Conservation (phyloP, 768 basidiomycete genomes). For the Rubroboletus pulcherrimus region DNA sequence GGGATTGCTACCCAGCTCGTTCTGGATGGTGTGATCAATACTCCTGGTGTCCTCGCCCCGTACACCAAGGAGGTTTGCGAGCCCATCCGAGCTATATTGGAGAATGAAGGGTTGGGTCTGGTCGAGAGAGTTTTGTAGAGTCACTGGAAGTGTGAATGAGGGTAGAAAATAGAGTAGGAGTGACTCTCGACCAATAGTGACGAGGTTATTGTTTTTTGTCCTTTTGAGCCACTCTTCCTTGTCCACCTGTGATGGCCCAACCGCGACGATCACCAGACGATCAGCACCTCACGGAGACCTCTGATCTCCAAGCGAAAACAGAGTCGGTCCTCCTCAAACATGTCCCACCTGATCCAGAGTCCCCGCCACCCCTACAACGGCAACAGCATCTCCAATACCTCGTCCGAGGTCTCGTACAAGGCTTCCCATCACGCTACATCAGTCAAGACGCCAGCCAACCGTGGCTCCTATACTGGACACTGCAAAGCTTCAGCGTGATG, state of each 20-base stretch:
- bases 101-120: slow-evolving; percentile 72
- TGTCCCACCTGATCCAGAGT: slow-evolving; percentile 34
- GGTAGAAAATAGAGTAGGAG: not conserved
- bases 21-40: slow-evolving; percentile 77
- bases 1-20: slow-evolving; percentile 92
- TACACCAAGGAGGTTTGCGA: slow-evolving; percentile 85
- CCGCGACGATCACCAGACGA: slow-evolving; percentile 47
- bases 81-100: slow-evolving; percentile 60
- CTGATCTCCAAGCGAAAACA: slow-evolving; percentile 56
- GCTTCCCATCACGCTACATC: slow-evolving; percentile 74
- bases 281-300: slow-evolving; percentile 60
- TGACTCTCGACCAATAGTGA: not conserved
- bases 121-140: slow-evolving; percentile 62
- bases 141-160: not conserved
- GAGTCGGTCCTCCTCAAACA: slow-evolving; percentile 62
- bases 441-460: slow-evolving; percentile 93
- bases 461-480: slow-evolving; percentile 92
- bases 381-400: slow-evolving; percentile 74
- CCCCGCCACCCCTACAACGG: slow-evolving; percentile 47
- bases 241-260: slow-evolving; percentile 16
- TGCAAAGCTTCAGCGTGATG: slow-evolving; percentile 77
- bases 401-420: slow-evolving; percentile 65
- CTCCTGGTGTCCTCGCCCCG: slow-evolving; percentile 79
- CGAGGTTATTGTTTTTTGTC: not conserved
- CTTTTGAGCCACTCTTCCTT: not conserved